Evolutionary conservation across 2,329 filamentous ascomycete genomes (phyloP).

Genomic region (Zarea fungicola): DNA sequence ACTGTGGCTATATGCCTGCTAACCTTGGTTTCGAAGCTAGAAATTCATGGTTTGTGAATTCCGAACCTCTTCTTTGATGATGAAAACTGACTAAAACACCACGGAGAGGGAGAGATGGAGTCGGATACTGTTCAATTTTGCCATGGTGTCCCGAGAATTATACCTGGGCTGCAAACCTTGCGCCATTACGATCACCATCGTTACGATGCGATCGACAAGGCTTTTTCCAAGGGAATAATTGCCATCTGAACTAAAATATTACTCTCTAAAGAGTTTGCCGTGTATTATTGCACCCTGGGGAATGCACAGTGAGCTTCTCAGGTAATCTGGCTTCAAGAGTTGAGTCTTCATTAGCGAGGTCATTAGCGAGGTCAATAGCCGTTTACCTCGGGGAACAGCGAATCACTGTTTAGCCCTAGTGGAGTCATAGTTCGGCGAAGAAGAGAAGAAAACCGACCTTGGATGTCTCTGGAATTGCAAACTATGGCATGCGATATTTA

Average conservation of each 20-base stretch:
- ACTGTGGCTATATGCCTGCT: slow-evolving; percentile 59
- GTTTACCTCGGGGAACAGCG: slow-evolving; percentile 27
- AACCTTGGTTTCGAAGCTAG: slow-evolving; percentile 47
- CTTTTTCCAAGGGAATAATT: slow-evolving; percentile 45
- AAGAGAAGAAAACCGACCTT: slow-evolving; percentile 27
- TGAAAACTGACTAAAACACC: slow-evolving; percentile 57
- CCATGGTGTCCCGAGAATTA: slow-evolving; percentile 60
- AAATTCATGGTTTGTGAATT: slow-evolving; percentile 47
- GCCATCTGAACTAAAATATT: slow-evolving; percentile 53
- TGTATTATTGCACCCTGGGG: slow-evolving; percentile 62
- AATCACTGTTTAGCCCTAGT: slow-evolving; percentile 56
- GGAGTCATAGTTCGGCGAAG: slow-evolving; percentile 50
- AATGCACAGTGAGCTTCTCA: slow-evolving; percentile 60
- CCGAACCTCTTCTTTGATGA: slow-evolving; percentile 54
- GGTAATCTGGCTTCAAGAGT: no score
- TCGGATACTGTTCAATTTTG: slow-evolving; percentile 57
- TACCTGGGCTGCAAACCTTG: slow-evolving; percentile 53
- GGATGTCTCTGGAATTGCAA: slow-evolving; percentile 32
- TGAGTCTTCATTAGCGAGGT: no score
- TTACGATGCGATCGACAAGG: slow-evolving; percentile 45
- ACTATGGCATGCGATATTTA: slow-evolving; percentile 27
- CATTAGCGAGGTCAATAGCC: no score
- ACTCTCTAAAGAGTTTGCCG: slow-evolving; percentile 57
- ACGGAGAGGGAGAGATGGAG: slow-evolving; percentile 36
- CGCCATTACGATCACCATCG: slow-evolving; percentile 51